Percentiles rank a stretch among this genome's conserved stretches.
Conservation (phyloP, 345 rosid genomes). For the Eucalyptus sideroxylon region DNA sequence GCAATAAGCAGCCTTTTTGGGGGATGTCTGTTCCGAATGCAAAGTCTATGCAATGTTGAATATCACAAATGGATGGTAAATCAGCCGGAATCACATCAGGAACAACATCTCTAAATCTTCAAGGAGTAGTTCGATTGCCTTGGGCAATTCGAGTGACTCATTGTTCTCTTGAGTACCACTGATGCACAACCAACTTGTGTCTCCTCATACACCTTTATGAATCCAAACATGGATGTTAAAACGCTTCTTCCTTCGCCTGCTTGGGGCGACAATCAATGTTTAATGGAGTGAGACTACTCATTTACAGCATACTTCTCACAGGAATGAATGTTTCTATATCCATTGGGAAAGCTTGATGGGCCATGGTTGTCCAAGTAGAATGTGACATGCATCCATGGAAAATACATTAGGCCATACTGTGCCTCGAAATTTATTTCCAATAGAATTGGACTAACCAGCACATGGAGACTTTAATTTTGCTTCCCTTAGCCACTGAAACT, state of each 20-base stretch:
- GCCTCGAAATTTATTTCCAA: not conserved
- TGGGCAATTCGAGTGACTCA: not conserved
- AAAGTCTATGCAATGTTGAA: not conserved
- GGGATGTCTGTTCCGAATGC: not conserved
- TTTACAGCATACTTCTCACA: not conserved
- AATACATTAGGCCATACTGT: too few relatives aligned
- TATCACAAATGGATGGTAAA: not conserved
- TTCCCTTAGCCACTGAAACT: not conserved
- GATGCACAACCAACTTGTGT: not conserved
- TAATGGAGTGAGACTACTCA: not conserved
- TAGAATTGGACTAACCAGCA: not conserved
- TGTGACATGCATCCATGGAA: not conserved
- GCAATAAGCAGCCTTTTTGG: not conserved
- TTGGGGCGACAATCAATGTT: not conserved
- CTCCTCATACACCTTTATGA: not conserved
- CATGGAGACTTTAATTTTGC: not conserved
- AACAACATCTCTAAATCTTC: not conserved
- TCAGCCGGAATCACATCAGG: not conserved
- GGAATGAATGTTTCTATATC: not conserved
- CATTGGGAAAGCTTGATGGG: not conserved
- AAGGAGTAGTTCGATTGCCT: not conserved
- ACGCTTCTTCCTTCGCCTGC: not conserved
- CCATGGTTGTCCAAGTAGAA: not conserved
- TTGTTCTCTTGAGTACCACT: not conserved
- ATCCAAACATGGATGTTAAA: not conserved